These are phyloP conservation scores for Aspergillus quadricinctus DNA, from an alignment of 2,329 filamentous ascomycete species.

Conservation along the genomic window DNA sequence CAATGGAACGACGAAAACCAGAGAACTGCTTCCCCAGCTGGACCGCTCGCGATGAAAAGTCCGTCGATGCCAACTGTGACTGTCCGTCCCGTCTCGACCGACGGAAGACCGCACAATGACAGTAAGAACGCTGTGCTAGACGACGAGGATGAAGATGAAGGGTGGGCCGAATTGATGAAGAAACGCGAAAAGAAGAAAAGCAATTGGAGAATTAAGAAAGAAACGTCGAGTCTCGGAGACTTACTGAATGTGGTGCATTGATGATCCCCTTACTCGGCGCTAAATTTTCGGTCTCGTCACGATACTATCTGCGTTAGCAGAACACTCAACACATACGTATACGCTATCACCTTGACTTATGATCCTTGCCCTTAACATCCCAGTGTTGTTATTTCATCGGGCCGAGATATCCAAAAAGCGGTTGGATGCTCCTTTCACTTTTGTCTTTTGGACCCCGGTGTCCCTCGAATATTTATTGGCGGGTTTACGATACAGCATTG, in stretches of 20 bases:
- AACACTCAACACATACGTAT: slow-evolving; percentile 1
- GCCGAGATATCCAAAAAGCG: background rate
- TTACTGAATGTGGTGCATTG: slow-evolving; percentile 35
- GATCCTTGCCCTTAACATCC: background rate
- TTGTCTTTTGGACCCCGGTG: background rate
- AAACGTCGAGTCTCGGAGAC: slow-evolving; percentile 32
- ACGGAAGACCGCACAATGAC: slow-evolving; percentile 13
- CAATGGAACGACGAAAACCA: slow-evolving; percentile 36
- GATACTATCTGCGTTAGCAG: slow-evolving; percentile 1
- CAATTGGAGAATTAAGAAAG: slow-evolving; percentile 44
- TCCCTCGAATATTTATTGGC: background rate
- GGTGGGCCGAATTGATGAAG: slow-evolving; percentile 49
- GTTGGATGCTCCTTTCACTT: background rate
- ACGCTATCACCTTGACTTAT: background rate
- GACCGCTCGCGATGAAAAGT: slow-evolving; percentile 23
- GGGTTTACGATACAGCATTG: background rate
- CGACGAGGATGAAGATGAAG: slow-evolving; percentile 48
- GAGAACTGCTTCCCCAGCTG: slow-evolving; percentile 19
- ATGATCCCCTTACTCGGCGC: slow-evolving; percentile 12
- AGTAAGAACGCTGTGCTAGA: slow-evolving; percentile 23
- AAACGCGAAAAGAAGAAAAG: slow-evolving; percentile 47
- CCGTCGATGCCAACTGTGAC: slow-evolving; percentile 25
- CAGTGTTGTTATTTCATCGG: background rate
- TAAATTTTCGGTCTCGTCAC: slow-evolving; percentile 5
- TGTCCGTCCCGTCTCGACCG: slow-evolving; percentile 25